phyloP scores from a whole-genome alignment of 2,329 filamentous ascomycete species.

The Aureobasidium subglaciale region DNA sequence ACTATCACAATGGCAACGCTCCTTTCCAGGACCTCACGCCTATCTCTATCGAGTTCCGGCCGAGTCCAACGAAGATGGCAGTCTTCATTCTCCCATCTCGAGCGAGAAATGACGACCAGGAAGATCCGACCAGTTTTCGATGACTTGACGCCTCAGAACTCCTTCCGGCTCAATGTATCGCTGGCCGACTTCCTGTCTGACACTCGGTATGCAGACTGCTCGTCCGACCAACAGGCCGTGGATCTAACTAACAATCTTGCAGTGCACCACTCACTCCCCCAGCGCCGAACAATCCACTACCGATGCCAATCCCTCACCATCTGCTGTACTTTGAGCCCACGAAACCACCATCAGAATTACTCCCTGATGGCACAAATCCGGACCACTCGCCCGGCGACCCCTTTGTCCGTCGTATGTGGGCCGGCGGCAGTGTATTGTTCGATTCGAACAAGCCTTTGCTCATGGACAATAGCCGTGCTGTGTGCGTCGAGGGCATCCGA shows the following conservation, averaged over 20 bases:
- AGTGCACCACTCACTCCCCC: constrained; percentile 25
- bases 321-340: constrained; percentile 80
- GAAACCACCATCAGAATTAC: constrained; percentile 53
- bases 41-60: neutral
- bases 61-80: constrained; percentile 19
- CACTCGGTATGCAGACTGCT: constrained; percentile 17
- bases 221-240: no score
- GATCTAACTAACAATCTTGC: neutral
- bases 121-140: constrained; percentile 46
- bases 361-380: constrained; percentile 77
- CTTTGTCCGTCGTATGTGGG: constrained; percentile 80
- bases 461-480: constrained; percentile 31
- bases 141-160: constrained; percentile 54
- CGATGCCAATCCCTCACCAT: constrained; percentile 64
- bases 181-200: constrained; percentile 50
- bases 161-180: constrained; percentile 58
- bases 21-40: neutral
- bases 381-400: constrained; percentile 66
- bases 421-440: constrained; percentile 65
- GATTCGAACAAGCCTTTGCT: constrained; percentile 26
- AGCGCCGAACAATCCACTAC: constrained; percentile 24
- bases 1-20: neutral
- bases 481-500: constrained; percentile 43
- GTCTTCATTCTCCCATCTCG: constrained; percentile 34
- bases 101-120: constrained; percentile 41